These are phyloP conservation scores for Ganoderma boninense DNA, from an alignment of 1,284 basidiomycete species.

Conservation along the genomic window DNA sequence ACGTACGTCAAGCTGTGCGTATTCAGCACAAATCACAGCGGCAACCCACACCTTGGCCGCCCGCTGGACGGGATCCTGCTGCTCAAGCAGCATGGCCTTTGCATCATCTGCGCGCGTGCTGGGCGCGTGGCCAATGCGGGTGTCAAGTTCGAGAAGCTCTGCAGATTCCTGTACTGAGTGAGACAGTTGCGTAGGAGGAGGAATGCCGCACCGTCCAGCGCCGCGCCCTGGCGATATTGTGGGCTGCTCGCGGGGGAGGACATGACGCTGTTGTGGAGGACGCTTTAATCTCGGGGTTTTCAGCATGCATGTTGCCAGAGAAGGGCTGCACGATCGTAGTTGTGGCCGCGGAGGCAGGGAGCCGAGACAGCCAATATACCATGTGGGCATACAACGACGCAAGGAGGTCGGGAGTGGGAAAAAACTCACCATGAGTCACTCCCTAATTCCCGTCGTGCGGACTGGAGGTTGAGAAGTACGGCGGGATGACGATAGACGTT, in stretches of 20 bases:
- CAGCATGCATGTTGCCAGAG: conserved; percentile 27
- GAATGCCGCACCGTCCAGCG: conserved; percentile 26
- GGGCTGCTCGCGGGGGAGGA: conserved; percentile 7
- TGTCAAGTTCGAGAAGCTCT: neutral
- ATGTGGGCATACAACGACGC: neutral
- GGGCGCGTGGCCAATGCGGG: conserved; percentile 8
- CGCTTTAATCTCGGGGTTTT: conserved; percentile 19
- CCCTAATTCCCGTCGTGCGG: conserved; percentile 51
- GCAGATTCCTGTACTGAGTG: conserved; percentile 18
- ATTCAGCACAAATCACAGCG: conserved; percentile 71
- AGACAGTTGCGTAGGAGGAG: conserved; percentile 26
- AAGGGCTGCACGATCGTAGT: conserved; percentile 31
- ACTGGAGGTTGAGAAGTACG: conserved; percentile 27
- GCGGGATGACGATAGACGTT: conserved; percentile 34
- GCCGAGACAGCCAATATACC: neutral
- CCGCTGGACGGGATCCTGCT: conserved; percentile 27
- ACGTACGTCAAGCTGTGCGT: conserved; percentile 38
- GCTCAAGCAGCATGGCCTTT: conserved; percentile 20
- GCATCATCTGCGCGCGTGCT: conserved; percentile 10
- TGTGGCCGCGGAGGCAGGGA: neutral
- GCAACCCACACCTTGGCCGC: conserved; percentile 53
- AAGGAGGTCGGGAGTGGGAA: neutral
- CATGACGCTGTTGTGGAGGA: conserved; percentile 10
- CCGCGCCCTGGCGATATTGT: conserved; percentile 11
- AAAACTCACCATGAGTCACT: conserved; percentile 55